Evolutionary conservation across 1,139 yeast species (phyloP), one percentile per base, ranked within the genome.

Genomic region (Pichia sp.): DNA sequence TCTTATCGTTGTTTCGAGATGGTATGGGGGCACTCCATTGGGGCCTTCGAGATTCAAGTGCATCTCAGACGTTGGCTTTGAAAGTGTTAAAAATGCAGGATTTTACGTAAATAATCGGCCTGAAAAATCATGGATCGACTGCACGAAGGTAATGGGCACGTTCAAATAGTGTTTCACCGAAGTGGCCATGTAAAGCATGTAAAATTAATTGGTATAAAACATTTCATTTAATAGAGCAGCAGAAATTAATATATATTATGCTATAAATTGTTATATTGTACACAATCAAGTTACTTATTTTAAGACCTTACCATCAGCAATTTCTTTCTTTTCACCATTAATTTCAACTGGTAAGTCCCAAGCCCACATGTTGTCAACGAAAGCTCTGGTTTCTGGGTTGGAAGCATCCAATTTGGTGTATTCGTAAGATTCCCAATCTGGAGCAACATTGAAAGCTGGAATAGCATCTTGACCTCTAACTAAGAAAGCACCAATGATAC

Each of bases 361-460:
- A 55, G 92, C 85, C 81, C 87, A 81, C 75, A 81, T 69, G 75
- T 81, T 80, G 66, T 80, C 73, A 56, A 85, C 67, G 61, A 81
- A 79, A 52, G 69, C 82, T 68, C 73, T 79, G 73, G 78, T 86
- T 60, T 75, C 85, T 51, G 75, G 75, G 59, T 76, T 78, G 60
- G 84, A 57, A 48, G 82, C 70, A 64, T 84, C 92, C 60, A 84
- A 72, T 72, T 79, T 75, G 62, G 75, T 66, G 79, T 73, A 81
- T 49, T 64, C 64, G 72, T 81, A 84, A 37, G 90, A 81, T 73
- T 92, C 98, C 95, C 95, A 88, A 73, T 92, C 99, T 71, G 99
- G 97, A 64, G 98, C 99, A 68, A 92, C 97, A 57, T 92, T 85
- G 64, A 92, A 88, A 54, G 96, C 98, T 66, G 97, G 95, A 49